Evolutionary conservation across 2,329 filamentous ascomycete genomes (phyloP).

Genomic region (Diplodia seriata): DNA sequence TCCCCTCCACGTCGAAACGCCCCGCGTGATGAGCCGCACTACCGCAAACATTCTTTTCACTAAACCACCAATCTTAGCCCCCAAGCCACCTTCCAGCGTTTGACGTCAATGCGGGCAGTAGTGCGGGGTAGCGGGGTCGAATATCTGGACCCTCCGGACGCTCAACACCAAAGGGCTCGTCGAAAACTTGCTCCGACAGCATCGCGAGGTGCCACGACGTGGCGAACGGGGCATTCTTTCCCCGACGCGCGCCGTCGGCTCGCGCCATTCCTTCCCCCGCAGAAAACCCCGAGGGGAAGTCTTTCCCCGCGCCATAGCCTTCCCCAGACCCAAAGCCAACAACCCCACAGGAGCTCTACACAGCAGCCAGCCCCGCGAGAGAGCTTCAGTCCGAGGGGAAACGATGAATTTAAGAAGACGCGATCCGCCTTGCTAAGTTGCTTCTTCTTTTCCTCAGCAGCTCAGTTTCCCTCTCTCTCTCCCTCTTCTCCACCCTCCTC

Average conservation of each 20-base stretch:
- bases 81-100: not conserved
- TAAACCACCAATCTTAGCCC: not conserved
- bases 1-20: not conserved
- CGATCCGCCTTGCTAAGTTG: not conserved
- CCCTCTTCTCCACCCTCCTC: too few relatives aligned
- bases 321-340: not conserved
- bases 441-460: not conserved
- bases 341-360: conserved; percentile 5
- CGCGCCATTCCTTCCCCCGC: not conserved
- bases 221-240: conserved; percentile 7
- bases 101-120: conserved; percentile 6
- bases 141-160: conserved; percentile 8
- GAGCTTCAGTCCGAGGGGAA: not conserved
- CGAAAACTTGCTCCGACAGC: not conserved
- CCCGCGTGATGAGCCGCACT: conserved; percentile 1
- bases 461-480: not conserved
- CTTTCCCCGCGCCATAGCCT: conserved; percentile 16
- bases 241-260: not conserved
- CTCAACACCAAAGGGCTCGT: conserved; percentile 1
- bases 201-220: not conserved
- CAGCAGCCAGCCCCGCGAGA: not conserved
- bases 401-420: conserved; percentile 11
- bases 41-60: not conserved
- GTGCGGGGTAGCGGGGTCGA: conserved; percentile 16
- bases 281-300: not conserved